Evolutionary conservation across 2,329 filamentous ascomycete species (phyloP), one percentile per base, ranked within the genome.

Genomic region (Aureobasidium vineae): DNA sequence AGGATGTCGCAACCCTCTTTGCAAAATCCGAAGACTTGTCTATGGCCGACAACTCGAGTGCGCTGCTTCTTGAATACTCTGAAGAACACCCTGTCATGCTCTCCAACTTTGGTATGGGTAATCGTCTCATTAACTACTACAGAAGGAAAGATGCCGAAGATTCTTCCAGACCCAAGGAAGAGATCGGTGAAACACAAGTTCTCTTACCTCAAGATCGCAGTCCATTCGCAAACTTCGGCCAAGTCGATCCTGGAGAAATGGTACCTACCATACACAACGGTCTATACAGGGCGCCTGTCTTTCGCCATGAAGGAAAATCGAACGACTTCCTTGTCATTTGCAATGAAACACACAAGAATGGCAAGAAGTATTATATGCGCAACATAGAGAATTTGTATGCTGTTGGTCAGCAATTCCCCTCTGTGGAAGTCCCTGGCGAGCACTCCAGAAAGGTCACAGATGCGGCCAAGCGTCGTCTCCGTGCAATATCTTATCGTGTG

Each of bases 101-200:
- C 69, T 97, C 94, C 50, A 97, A 96, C 75, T 97, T 97, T 73
- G 95, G 94, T 70, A 99, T 99, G 95, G 93, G 93, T 63, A 96
- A 90, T 76, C 90, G 92, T 63, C 85, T 99, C 67, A 92, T 98
- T 81, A 98, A 99, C 77, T 99, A 98, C 78, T 97, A 97, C 75
- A 90, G 92, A 45, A 88, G 93, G 67, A 92, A 92, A 73, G 90
- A 92, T 74, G 86, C 79, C 40, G 91, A 96, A 53, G 91, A 95
- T 68, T 86, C 87, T 57, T 84, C 86, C 63, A 85, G 91, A 1
- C 90, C 91, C 0, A 96, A 92, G 80, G 77, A 84, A 68, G 92
- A 96, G 4, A 85, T 99, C 69, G 95, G 95, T 67, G 95, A 99
- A 78, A 90, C 91, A 2, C 89, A 90, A 56, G 88, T 97, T 16